Evolutionary conservation across 2,329 filamentous ascomycete species (phyloP), one percentile per base, ranked within the genome.

Genomic region (Chrysoporthe deuterocubensis): DNA sequence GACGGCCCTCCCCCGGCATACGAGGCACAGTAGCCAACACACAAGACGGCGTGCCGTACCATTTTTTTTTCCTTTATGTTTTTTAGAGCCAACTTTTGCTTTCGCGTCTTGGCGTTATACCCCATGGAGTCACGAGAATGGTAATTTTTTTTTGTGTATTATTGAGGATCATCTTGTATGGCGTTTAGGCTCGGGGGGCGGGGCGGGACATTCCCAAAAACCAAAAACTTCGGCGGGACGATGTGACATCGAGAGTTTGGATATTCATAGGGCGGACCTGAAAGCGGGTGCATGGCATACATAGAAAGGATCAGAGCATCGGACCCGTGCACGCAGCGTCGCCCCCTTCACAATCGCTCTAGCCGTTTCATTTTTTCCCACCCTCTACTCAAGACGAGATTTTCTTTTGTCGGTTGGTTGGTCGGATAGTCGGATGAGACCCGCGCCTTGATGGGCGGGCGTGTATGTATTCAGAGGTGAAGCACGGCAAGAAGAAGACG

Each of bases 1-100:
- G 85, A 87, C 59, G 77, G 81, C 5, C 87, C 88, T 6, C 88
- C 88, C 40, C 88, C 88, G 16, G 87, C 88, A 67, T 90, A 90
- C 75, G 84, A 90, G 77, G 84, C 83, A 60, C 80, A 78, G 73
- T 85, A 78, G 65, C 2, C n/a, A n/a, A 26, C 26, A 26, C 26
- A 26, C 26, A 26, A 26, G 26, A 26, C 26, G 26, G 26, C 26
- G 26, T 26, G 26, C 26, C 26, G 26, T 26, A 26, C 26, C 26
- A 2, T 26, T 26, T 26, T 26, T 26, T 26, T 26, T 26, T 26
- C 26, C 26, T 26, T 26, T 26, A 26, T 26, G 26, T 26, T 26
- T 21, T 26, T 48, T 26, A 32, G 32, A 50, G 9, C 21, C 26
- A 26, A 26, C 32, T 26, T 58, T 48, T 48, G 4, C 52, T 66